Conservation (phyloP, 2,329 filamentous ascomycete species). For the Pseudogymnoascus sp. region DNA sequence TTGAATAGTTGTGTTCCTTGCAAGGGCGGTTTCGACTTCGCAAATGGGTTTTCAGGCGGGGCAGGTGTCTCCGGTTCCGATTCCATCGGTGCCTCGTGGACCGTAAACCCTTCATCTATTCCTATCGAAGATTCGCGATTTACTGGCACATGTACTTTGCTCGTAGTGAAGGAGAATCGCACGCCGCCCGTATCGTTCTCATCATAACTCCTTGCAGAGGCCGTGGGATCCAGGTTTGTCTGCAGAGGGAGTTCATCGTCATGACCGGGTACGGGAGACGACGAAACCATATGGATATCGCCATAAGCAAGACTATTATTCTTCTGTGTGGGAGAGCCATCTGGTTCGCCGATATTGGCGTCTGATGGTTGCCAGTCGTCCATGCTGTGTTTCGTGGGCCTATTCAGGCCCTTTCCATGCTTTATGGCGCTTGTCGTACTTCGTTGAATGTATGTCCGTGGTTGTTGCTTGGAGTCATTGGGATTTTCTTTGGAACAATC, state of each 20-base stretch:
- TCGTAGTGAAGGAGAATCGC: background rate
- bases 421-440: background rate
- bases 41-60: constrained; percentile 4
- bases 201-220: background rate
- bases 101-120: background rate
- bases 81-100: background rate
- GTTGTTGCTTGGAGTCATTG: background rate
- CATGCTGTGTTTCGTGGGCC: background rate
- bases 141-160: background rate
- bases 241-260: background rate
- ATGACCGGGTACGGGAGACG: background rate
- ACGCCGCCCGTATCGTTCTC: background rate
- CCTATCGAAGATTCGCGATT: background rate
- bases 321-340: constrained; percentile 2
- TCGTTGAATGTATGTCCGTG: background rate
- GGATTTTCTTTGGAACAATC: background rate
- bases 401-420: background rate
- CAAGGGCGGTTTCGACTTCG: background rate
- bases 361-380: background rate
- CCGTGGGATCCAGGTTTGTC: background rate
- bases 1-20: background rate
- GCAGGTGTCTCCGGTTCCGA: background rate
- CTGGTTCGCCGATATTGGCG: background rate
- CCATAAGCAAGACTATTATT: background rate
- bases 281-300: background rate